These are phyloP conservation scores for Xerocomus amazonicus DNA, from an alignment of 1,284 basidiomycete species.

Conservation along the genomic window DNA sequence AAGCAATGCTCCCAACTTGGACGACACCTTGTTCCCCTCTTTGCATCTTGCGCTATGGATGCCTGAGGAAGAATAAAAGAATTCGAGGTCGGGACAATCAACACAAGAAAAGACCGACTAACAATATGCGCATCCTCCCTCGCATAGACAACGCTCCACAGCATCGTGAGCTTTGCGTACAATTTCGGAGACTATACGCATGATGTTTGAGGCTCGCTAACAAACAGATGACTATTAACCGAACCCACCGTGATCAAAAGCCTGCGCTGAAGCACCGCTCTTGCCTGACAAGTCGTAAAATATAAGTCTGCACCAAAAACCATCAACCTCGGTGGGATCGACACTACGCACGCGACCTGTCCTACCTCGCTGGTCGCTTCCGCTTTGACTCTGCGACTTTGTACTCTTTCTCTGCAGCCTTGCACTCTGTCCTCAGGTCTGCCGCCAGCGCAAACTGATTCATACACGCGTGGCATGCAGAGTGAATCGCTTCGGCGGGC, in stretches of 20 bases:
- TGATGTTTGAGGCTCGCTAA: neutral
- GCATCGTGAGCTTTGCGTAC: slow-evolving; percentile 60
- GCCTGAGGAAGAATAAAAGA: slow-evolving; percentile 39
- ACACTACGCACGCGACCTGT: slow-evolving; percentile 29
- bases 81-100: neutral
- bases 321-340: neutral
- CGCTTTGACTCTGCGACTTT: slow-evolving; percentile 54
- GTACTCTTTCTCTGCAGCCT: slow-evolving; percentile 77
- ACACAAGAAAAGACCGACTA: slow-evolving; percentile 25
- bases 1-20: slow-evolving; percentile 70
- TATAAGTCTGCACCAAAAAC: slow-evolving; percentile 55
- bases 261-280: slow-evolving; percentile 71
- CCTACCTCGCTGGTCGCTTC: slow-evolving; percentile 79
- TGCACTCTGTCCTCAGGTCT: slow-evolving; percentile 86
- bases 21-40: slow-evolving; percentile 64
- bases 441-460: slow-evolving; percentile 71
- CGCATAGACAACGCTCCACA: slow-evolving; percentile 68
- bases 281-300: slow-evolving; percentile 79
- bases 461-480: slow-evolving; percentile 81
- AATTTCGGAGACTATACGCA: slow-evolving; percentile 37
- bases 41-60: slow-evolving; percentile 59
- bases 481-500: slow-evolving; percentile 78
- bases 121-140: slow-evolving; percentile 74
- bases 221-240: neutral
- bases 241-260: slow-evolving; percentile 74